phyloP scores from a whole-genome alignment of 2,329 filamentous ascomycete genomes.

The Hortaea sp. region DNA sequence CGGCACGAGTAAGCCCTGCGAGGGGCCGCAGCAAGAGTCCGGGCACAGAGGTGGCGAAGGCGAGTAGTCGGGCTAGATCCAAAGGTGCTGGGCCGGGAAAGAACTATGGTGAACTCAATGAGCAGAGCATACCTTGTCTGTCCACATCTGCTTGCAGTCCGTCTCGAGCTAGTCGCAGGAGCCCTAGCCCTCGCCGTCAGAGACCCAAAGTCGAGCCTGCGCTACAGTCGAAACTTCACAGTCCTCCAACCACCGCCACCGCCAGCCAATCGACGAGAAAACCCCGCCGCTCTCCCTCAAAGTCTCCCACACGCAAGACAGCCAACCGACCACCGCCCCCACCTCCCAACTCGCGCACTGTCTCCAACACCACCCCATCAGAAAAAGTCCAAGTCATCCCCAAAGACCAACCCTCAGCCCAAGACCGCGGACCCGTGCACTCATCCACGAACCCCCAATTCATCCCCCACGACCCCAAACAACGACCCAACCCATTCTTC shows the following conservation, averaged over 20 bases:
- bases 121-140: no score
- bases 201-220: no score
- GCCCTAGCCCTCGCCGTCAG: no score
- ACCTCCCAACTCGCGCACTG: background rate
- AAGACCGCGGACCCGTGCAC: background rate
- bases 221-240: background rate
- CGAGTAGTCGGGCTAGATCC: no score
- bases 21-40: no score
- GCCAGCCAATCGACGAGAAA: background rate
- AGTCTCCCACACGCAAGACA: background rate
- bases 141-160: no score
- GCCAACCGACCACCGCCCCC: background rate
- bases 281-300: background rate
- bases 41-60: no score
- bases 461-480: background rate
- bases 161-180: no score
- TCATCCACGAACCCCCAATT: constrained; percentile 10
- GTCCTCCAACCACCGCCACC: background rate
- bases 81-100: no score
- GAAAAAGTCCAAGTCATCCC: background rate
- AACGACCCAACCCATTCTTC: constrained; percentile 16
- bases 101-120: no score
- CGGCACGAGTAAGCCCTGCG: no score
- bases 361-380: background rate
- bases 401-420: background rate